Evolutionary conservation across 2,329 filamentous ascomycete genomes (phyloP).

Genomic region (Albophoma yamanashiensis): DNA sequence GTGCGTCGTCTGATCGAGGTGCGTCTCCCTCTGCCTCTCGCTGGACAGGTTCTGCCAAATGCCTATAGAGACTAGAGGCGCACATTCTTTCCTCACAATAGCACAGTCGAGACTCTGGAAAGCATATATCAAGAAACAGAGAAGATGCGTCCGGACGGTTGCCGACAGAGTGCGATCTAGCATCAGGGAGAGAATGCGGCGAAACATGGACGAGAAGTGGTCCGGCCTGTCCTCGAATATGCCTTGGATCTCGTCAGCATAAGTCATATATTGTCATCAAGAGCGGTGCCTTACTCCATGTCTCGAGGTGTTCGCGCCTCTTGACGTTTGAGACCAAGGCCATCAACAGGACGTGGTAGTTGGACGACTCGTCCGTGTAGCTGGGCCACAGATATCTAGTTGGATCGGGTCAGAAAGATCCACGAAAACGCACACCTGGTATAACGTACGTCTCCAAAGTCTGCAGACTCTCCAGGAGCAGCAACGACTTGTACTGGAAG

Average conservation of each 20-base stretch:
- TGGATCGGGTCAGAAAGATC: not conserved
- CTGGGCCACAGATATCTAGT: constrained; percentile 85
- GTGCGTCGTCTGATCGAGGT: constrained; percentile 62
- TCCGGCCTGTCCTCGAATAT: constrained; percentile 66
- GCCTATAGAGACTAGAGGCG: constrained; percentile 84
- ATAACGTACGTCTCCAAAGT: constrained; percentile 62
- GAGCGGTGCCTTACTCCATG: constrained; percentile 56
- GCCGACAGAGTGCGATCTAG: constrained; percentile 58
- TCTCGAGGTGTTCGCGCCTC: constrained; percentile 72
- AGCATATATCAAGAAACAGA: constrained; percentile 80
- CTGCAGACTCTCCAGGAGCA: constrained; percentile 83
- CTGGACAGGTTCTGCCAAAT: constrained; percentile 90
- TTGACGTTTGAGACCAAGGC: constrained; percentile 82
- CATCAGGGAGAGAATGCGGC: constrained; percentile 78
- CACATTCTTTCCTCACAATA: constrained; percentile 90
- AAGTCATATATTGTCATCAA: not conserved
- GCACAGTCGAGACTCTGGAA: constrained; percentile 89
- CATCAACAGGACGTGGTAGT: constrained; percentile 83
- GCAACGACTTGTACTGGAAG: constrained; percentile 66
- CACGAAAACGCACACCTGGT: not conserved
- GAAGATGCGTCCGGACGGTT: constrained; percentile 65
- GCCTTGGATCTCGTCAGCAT: constrained; percentile 30
- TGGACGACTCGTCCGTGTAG: constrained; percentile 79
- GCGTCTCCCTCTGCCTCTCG: constrained; percentile 61
- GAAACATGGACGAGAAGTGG: constrained; percentile 83